Evolutionary conservation across 2,329 filamentous ascomycete species (phyloP), one percentile per base, ranked within the genome.

Genomic region (Elsinoe fawcettii): DNA sequence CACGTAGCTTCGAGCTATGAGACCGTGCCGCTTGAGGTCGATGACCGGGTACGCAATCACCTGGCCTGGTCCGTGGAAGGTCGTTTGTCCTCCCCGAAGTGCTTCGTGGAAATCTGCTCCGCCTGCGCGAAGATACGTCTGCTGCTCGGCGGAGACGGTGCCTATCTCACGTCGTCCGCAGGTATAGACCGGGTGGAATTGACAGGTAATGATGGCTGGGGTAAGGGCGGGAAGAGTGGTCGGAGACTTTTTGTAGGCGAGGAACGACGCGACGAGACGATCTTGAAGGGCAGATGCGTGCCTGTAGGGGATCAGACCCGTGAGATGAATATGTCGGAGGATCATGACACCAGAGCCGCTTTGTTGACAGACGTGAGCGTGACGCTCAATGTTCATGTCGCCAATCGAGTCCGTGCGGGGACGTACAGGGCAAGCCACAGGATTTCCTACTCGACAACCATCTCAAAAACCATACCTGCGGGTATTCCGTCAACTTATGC

Each of bases 41-140:
- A 95, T 70, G 53, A 96, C 82, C 2, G 92, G 90, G 76, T 95
- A 99, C n/a, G 91, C 83, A 34, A 96, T 88, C 51, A 95, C 74
- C 70, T 99, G 93, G 0, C 92, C 92, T 0, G 92, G 93, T 0
- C 92, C 93, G 69, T 99, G 93, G 74, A 96, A 97, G 2, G 93
- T 97, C 0, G 89, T 91, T 63, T 95, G 84, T 0, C 93, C 93
- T 60, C 93, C 93, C 56, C 93, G 84, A n/a, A 84, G 80, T 12
- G 88, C 86, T 65, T 84, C 79, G 43, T 82, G 72, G 64, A 93
- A 82, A n/a, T 80, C 75, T 2, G 86, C 87, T 34, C 74, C 74
- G 30, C 69, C 59, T 30, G 67, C 62, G 46, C 72, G 65, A 32
- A 77, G 64, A 62, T 70, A 68, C 25, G 58, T 67, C 1, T 74